Evolutionary conservation across 2,329 filamentous ascomycete genomes (phyloP), one percentile per base, ranked within the genome.

Genomic region (Chrysosphaeria jannelii): DNA sequence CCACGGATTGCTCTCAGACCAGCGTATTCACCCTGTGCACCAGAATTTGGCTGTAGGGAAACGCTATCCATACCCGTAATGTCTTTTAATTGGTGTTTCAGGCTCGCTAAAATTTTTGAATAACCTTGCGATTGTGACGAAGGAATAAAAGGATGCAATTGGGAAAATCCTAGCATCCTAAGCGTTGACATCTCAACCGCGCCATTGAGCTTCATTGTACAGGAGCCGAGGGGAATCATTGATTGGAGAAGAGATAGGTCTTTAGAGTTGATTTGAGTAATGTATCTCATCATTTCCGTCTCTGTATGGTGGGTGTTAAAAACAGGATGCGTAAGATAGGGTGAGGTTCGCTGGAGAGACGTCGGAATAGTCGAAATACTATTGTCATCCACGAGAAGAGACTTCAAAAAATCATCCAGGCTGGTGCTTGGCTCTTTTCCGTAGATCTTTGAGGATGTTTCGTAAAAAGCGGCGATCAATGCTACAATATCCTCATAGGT

Each of bases 121-220:
- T 85, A 89, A 10, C 75, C 74, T 31, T 53, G 45, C 14, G 63
- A 57, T 31, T 66, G 54, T 21, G 59, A 47, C 0, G 48, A 36
- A 0, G 70, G 69, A 18, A 66, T 59, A 36, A 78, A 76, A 0
- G 81, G 81, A 45, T 93, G 81, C 16, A 89, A 53, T 29, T 68
- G 62, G 20, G 71, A 58, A 37, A 79, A 75, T 23, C 67, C 61
- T 1, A 66, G 62, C 46, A 65, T 68, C 1, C 72, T 72, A 26
- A 91, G 57, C 6, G 79, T 70, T 10, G 72, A 58, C 81, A 93
- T 91, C 48, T 91, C 76, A 1, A 74, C 74, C 3, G 79, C 85
- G 20, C 71, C 74, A 42, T 91, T 91, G 25, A 91, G 63, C 53
- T 93, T 93, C 81, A 93, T 93, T 9, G 81, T 93, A 52, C 81